A percentile compares a stretch with the other conserved stretches of the same genome.
Evolutionary conservation across 495 filamentous ascomycete species (phyloP).

Genomic region (Collariella sp.): DNA sequence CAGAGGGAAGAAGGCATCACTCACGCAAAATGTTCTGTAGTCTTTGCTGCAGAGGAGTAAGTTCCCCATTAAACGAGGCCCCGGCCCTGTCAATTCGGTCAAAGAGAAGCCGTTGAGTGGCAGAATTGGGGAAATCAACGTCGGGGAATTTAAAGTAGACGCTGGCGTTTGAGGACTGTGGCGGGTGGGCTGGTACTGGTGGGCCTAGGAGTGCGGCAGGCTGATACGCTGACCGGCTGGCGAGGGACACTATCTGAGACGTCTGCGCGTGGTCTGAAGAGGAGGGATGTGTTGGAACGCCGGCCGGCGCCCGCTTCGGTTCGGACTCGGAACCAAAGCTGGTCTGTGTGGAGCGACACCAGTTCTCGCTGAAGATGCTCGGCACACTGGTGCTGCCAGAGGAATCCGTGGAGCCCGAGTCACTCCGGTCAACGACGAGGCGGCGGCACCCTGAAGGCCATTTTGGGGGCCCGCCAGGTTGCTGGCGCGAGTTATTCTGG

Average conservation of each 20-base stretch:
- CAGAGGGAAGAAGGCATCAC: not conserved
- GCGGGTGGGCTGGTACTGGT: not conserved
- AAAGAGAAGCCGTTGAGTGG: not conserved
- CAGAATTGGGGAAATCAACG: not conserved
- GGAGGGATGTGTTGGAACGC: not conserved
- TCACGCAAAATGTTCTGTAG: constrained; percentile 28
- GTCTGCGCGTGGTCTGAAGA: not conserved
- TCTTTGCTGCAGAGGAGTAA: constrained; percentile 3
- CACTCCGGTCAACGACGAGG: not conserved
- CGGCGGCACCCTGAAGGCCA: too few relatives aligned
- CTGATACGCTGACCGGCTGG: not conserved
- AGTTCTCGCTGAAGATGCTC: constrained; percentile 19
- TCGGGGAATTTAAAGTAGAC: not conserved
- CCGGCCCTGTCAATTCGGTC: not conserved
- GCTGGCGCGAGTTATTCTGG: too few relatives aligned
- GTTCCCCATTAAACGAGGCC: not conserved
- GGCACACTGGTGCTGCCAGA: constrained; percentile 10
- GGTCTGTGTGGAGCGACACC: constrained; percentile 22
- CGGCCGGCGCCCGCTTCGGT: not conserved
- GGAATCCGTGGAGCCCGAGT: not conserved
- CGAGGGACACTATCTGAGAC: not conserved
- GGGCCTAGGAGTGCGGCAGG: not conserved
- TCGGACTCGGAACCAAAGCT: constrained; percentile 10
- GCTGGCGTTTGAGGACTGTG: not conserved
- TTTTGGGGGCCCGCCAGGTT: too few relatives aligned